These are phyloP conservation scores for Microsporum ferrugineum DNA, from an alignment of 2,329 filamentous ascomycete species.

Conservation along the genomic window DNA sequence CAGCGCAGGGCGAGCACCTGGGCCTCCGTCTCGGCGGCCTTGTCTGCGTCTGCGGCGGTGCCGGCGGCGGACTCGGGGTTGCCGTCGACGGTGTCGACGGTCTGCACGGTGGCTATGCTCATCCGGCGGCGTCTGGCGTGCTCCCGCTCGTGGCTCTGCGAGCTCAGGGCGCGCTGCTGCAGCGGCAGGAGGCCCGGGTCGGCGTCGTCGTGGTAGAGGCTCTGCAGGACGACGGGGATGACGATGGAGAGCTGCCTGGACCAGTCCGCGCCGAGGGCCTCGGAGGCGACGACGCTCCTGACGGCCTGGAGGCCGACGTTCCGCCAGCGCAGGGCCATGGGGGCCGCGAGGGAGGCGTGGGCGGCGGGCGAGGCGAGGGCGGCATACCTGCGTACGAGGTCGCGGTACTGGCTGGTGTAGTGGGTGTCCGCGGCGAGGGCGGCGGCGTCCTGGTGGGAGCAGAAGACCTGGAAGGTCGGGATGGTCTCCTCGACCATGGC, in stretches of 20 bases:
- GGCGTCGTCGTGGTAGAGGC: constrained; percentile 60
- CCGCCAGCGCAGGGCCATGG: constrained; percentile 67
- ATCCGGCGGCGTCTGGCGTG: constrained; percentile 54
- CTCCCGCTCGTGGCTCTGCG: constrained; percentile 56
- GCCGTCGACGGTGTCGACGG: constrained; percentile 57
- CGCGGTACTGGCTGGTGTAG: constrained; percentile 71
- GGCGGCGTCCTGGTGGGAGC: constrained; percentile 74
- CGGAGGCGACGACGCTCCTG: constrained; percentile 67
- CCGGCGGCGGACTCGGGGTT: constrained; percentile 56
- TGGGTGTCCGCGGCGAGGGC: constrained; percentile 74
- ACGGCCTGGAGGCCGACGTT: constrained; percentile 66
- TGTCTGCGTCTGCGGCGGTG: constrained; percentile 77
- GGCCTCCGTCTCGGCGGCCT: constrained; percentile 78
- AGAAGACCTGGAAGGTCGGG: constrained; percentile 77
- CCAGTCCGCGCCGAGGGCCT: constrained; percentile 63
- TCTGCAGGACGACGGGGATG: constrained; percentile 75
- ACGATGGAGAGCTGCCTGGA: constrained; percentile 66
- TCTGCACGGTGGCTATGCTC: constrained; percentile 68
- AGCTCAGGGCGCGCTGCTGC: constrained; percentile 52
- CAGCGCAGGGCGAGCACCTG: constrained; percentile 75
- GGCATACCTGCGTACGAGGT: constrained; percentile 69
- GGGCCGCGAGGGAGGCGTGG: constrained; percentile 32
- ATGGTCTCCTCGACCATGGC: constrained; percentile 87
- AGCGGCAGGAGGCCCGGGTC: constrained; percentile 59
- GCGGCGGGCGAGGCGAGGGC: constrained; percentile 59